Evolutionary conservation across 768 basidiomycete species (phyloP).

Genomic region (Chalciporus pseudorubinellus): DNA sequence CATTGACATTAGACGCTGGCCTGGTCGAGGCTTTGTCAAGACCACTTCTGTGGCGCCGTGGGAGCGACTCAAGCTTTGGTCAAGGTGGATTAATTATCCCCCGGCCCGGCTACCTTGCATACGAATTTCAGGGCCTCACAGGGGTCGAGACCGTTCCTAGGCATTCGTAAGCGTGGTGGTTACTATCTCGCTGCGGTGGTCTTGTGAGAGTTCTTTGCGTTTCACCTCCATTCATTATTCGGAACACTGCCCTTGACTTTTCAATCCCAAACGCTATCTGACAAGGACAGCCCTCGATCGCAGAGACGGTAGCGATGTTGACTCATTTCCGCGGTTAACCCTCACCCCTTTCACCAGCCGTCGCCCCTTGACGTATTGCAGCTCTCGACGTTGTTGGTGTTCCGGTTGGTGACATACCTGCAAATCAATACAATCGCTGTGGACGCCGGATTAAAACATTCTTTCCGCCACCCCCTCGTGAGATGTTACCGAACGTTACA

Average conservation of each 20-base stretch:
- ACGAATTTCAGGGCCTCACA: not conserved
- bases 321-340: slow-evolving; percentile 23
- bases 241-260: not conserved
- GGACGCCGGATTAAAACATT: slow-evolving; percentile 4
- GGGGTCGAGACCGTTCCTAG: not conserved
- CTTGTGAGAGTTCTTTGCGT: not conserved
- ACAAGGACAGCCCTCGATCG: slow-evolving; percentile 15
- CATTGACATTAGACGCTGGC: not conserved
- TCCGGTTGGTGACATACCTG: slow-evolving; percentile 3
- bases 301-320: slow-evolving; percentile 3
- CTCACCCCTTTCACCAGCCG: slow-evolving; percentile 1
- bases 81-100: not conserved
- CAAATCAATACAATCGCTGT: slow-evolving; percentile 1
- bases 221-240: slow-evolving; percentile 1
- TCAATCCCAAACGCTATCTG: slow-evolving; percentile 9
- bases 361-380: slow-evolving; percentile 19
- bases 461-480: slow-evolving; percentile 19
- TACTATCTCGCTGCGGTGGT: not conserved
- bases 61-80: not conserved
- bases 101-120: slow-evolving; percentile 3
- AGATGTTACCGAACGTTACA: slow-evolving; percentile 15
- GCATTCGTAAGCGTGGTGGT: not conserved
- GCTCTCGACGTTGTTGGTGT: no score
- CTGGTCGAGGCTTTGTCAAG: not conserved
- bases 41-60: slow-evolving; percentile 10